A percentile compares a stretch with the other conserved stretches of the same genome.
Evolutionary conservation across 345 rosid genomes (phyloP).

Genomic region (Eutrema yunnanense): DNA sequence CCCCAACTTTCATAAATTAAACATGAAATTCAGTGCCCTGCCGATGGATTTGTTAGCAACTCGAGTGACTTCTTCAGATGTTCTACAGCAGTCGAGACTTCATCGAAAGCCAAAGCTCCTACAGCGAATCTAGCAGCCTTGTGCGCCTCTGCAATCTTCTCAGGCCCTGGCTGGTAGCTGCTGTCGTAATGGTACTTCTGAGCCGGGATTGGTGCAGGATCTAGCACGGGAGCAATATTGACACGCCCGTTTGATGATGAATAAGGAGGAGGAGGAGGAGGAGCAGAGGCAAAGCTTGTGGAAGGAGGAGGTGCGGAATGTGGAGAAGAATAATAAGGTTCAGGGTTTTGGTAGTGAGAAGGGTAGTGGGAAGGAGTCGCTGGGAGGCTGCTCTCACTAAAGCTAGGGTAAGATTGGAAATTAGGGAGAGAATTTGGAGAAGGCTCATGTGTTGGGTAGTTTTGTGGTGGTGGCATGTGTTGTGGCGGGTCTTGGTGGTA

Average conservation of each 20-base stretch:
- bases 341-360: conserved; percentile 65
- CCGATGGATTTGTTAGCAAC: conserved; percentile 40
- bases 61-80: conserved; percentile 76
- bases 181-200: conserved; percentile 63
- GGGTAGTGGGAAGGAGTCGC: conserved; percentile 56
- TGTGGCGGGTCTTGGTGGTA: conserved; percentile 57
- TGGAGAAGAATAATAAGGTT: conserved; percentile 43
- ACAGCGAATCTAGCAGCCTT: conserved; percentile 98
- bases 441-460: conserved; percentile 53
- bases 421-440: conserved; percentile 59
- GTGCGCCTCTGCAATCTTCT: conserved; percentile 85
- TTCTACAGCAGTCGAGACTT: conserved; percentile 80
- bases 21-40: conserved; percentile 20
- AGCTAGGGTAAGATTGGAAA: conserved; percentile 90
- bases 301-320: conserved; percentile 52
- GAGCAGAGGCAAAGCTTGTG: conserved; percentile 42
- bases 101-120: conserved; percentile 95
- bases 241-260: conserved; percentile 37
- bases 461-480: conserved; percentile 45
- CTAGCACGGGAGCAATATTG: conserved; percentile 34
- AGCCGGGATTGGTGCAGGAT: conserved; percentile 37
- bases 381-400: conserved; percentile 73
- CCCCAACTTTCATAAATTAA: not conserved
- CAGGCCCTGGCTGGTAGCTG: conserved; percentile 83
- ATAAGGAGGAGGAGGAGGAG: conserved; percentile 42